Evolutionary conservation across 768 basidiomycete genomes (phyloP), one percentile per base, ranked within the genome.

Genomic region (Rhizopogon roseolus): DNA sequence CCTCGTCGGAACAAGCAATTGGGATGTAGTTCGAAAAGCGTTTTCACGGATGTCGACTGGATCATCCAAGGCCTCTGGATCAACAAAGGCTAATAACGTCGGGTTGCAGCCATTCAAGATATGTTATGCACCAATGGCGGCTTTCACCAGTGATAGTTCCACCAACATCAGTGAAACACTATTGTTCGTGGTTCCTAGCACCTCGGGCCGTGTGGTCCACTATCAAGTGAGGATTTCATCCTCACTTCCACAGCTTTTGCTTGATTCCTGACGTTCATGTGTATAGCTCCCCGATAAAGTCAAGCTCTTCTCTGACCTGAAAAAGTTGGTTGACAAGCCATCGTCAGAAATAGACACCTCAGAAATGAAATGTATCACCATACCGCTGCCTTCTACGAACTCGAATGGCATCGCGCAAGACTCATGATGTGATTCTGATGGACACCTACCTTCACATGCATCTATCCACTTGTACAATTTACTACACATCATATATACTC

Each of bases 1-100:
- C 62, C 88, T 93, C 60, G 84, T 93, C 1, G 92, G 93, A 1
- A 73, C 89, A 55, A 76, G 77, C 8, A 91, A 93, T 32, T 83
- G 81, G 79, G 60, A 68, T 5, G 56, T 63, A 17, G 59, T 71
- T 49, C 61, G 66, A 71, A 76, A 38, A 64, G 73, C 54, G 54
- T 60, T 59, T 65, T 75, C 40, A 58, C 77, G 60, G 57, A 66
- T 40, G 48, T 65, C 50, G 53, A 48, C 19, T 16, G 19, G 34
- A 36, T 32, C 57, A 68, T 55, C 41, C 34, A n/a, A 29, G 25
- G 22, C 40, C 39, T 41, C 54, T 13, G 11, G 16, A 34, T 28
- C 28, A 4, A 38, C 53, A 22, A 43, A 42, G 44, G 19, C 49
- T 2, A 60, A 54, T 38, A 41, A 50, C 22, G 51, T 54, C 29